phyloP scores from a whole-genome alignment of 805 yeast species.

The Nakazawaea ambrosiae region DNA sequence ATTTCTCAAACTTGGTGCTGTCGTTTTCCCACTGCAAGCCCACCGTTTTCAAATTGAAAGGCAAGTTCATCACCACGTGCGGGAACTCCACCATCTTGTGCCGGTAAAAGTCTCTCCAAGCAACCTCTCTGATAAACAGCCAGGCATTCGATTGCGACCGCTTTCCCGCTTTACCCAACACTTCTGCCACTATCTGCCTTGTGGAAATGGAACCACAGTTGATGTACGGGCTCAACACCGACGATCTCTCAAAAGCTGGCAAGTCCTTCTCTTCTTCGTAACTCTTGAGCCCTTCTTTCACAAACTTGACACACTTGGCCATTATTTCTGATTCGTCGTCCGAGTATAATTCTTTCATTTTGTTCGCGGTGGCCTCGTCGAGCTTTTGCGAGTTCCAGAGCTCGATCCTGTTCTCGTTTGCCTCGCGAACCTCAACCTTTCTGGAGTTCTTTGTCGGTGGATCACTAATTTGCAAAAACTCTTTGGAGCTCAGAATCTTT shows the following conservation, averaged over 20 bases:
- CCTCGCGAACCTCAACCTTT: background rate
- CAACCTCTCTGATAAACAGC: slow-evolving; percentile 45
- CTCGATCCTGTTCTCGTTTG: background rate
- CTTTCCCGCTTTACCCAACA: slow-evolving; percentile 20
- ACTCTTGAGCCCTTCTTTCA: slow-evolving; percentile 17
- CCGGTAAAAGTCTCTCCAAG: slow-evolving; percentile 53
- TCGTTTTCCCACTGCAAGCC: slow-evolving; percentile 38
- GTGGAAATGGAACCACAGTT: slow-evolving; percentile 41
- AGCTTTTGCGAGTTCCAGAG: background rate
- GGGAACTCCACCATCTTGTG: slow-evolving; percentile 46
- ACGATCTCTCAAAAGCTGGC: slow-evolving; percentile 24
- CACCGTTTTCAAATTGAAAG: slow-evolving; percentile 36
- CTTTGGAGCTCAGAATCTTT: slow-evolving; percentile 17
- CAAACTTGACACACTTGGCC: slow-evolving; percentile 11
- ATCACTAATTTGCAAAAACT: slow-evolving; percentile 11
- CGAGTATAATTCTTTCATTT: slow-evolving; percentile 21
- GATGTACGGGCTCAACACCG: slow-evolving; percentile 39
- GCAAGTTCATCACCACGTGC: slow-evolving; percentile 40
- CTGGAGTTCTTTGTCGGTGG: slow-evolving; percentile 1
- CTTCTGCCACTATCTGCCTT: slow-evolving; percentile 27
- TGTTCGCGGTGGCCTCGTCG: slow-evolving; percentile 1
- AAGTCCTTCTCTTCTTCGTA: slow-evolving; percentile 27
- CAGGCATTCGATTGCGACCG: slow-evolving; percentile 28
- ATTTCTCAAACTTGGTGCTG: slow-evolving; percentile 31
- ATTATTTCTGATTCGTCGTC: slow-evolving; percentile 30